Evolutionary conservation across 2,329 filamentous ascomycete species (phyloP), one percentile per base, ranked within the genome.

Genomic region (Trichophyton verrucosum): DNA sequence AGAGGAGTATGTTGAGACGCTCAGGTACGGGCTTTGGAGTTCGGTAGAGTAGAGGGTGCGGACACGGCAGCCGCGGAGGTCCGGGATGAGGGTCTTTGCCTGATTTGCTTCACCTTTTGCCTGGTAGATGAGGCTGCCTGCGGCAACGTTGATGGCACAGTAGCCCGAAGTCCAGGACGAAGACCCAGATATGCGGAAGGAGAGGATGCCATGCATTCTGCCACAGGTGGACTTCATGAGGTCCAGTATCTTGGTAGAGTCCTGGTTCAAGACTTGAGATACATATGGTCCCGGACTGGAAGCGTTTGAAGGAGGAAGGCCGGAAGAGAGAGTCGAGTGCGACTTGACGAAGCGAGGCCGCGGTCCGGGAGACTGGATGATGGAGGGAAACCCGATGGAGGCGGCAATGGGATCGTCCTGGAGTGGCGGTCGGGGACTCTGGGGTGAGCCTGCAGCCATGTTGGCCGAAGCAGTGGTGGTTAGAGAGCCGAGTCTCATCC

Each of bases 171-270:
- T 76, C 77, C 77, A 80, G 51, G 76, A 67, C 42, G 70, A 70
- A 30, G 71, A 74, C 27, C 72, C 69, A 24, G 75, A 69, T 9
- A 72, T 74, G 57, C 77, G 73, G 66, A 79, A 80, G 44, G 76
- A 80, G n/a, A 80, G 72, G 57, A 80, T 78, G 27, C 77, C 77
- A 66, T 79, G 77, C 77, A 80, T 80, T 61, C 77, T 71, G 57
- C 77, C 77, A 67, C 77, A 78, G 2, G 77, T 79, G 22, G 77
- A 78, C 64, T 79, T 79, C 77, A 80, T 80, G 57, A 80, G 68
- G 63, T 79, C 74, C 55, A 80, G 66, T 38, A 80, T 78, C 64
- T 77, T 79, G 30, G 74, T 72, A 7, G 76, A 73, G 67, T 80
- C 77, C 33, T 74, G 71, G 64, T 74, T 75, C 1, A 75, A 71